A percentile compares a stretch with the other conserved stretches of the same genome.
phyloP scores from a whole-genome alignment of 2,329 filamentous ascomycete species.

The Talaromyces sp. region DNA sequence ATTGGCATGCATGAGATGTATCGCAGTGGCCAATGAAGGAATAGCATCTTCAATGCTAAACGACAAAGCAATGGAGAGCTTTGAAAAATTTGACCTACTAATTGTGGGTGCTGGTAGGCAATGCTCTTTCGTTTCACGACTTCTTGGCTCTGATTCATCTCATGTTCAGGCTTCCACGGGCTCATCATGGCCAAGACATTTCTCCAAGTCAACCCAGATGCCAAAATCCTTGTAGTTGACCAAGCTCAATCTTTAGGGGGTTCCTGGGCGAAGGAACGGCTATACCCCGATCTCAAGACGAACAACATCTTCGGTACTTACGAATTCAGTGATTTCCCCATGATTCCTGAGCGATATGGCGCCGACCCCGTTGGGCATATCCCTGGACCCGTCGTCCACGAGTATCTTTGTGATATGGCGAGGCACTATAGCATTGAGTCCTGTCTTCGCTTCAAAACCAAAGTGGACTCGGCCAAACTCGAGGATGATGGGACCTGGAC shows the following conservation, averaged over 20 bases:
- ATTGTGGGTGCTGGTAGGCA: neutral
- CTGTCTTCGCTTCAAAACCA: neutral
- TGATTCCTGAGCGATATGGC: neutral
- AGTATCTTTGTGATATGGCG: neutral
- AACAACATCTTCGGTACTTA: neutral
- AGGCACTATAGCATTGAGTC: neutral
- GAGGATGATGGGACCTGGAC: neutral
- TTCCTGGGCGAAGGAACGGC: neutral
- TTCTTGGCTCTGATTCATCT: neutral
- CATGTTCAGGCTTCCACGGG: neutral
- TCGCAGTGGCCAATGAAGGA: neutral
- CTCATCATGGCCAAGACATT: neutral
- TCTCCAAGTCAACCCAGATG: neutral
- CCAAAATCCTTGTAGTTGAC: neutral
- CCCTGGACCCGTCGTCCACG: neutral
- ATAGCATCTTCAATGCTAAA: neutral
- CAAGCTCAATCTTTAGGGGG: neutral
- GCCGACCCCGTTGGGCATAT: neutral
- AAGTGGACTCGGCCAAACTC: neutral
- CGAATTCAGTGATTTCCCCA: neutral
- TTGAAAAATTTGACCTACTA: neutral
- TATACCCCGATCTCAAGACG: neutral
- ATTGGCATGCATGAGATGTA: neutral
- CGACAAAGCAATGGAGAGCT: neutral
- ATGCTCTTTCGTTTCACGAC: neutral